Conservation (phyloP, 495 filamentous ascomycete genomes). For the Pyrenula massariospora region DNA sequence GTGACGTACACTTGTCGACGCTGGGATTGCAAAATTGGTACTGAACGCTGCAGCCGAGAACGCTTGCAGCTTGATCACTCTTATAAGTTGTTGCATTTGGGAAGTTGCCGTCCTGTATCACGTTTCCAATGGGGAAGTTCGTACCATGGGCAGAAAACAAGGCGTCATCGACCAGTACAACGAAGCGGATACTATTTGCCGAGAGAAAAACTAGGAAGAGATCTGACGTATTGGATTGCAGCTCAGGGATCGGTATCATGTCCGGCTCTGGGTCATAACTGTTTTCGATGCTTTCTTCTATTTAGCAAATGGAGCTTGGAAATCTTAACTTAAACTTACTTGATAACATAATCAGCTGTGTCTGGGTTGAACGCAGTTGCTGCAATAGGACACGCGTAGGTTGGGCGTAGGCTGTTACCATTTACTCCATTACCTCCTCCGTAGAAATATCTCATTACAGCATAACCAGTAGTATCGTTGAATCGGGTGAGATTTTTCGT, state of each 20-base stretch:
- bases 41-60: conserved; percentile 12
- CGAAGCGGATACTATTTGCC: conserved; percentile 10
- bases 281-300: not conserved
- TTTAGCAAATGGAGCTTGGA: not conserved
- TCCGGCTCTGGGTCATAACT: not conserved
- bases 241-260: not conserved
- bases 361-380: not conserved
- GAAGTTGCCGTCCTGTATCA: not conserved
- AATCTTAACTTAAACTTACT: not conserved
- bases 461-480: not conserved
- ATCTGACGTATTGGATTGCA: not conserved
- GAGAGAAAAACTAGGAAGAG: conserved; percentile 12
- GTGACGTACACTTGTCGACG: conserved; percentile 7
- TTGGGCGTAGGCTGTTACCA: not conserved
- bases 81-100: conserved; percentile 5
- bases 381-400: not conserved
- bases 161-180: conserved; percentile 11
- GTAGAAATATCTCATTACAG: not conserved
- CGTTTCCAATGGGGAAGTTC: not conserved
- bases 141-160: conserved; percentile 10
- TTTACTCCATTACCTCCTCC: not conserved
- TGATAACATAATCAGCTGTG: not conserved
- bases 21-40: conserved; percentile 11
- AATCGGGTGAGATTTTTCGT: not conserved
- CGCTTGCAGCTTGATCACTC: conserved; percentile 1